Base-by-base conservation (phyloP, 139 green algal genomes). In the Chlorella sp. region DNA sequence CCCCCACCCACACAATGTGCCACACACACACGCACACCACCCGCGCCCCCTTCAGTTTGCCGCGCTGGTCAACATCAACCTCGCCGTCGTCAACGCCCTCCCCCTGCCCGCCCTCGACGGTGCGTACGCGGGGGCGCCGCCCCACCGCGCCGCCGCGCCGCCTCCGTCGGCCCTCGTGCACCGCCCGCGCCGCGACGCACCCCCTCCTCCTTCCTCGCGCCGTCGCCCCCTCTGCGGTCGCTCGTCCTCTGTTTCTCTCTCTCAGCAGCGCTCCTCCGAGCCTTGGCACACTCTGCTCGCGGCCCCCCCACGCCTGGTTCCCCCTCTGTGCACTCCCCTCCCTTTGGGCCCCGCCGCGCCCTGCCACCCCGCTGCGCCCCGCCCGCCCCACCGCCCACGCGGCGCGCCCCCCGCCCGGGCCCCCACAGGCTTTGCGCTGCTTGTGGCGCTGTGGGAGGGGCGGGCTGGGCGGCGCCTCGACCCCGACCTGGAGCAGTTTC, bases 51-150 rank as follows among this genome's bases (percentile, higher is more conserved):
- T n/a, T n/a, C n/a, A 98, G 82, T 99, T 99, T 85, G 93, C 90
- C 14, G 95, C 95, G 33, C 91, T 99, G 43, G 83, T 99, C 35
- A 99, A 99, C 83, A 92, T 99, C 82, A 99, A 99, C 85, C 87
- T 99, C 68, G 96, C 95, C 3, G 83, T 97, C 11, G 92, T 99
- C 41, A 99, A 99, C 81, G 74, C 92, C 31, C 84, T 99, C 67
- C 96, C 96, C 1, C 86, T 99, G 77, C 96, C 96, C 2, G 95
- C 91, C 12, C 86, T 99, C 66, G 95, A 99, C 71, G 80, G 77
- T 76, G 71, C 19, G 67, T 41, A 8, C 17, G 12, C 29, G 29
- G 12, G 40, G 3, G n/a, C n/a, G n/a, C n/a, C n/a, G n/a, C n/a
- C n/a, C n/a, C n/a, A n/a, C n/a, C n/a, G n/a, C n/a, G n/a, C n/a